These are phyloP conservation scores for Colletotrichum lindemuthianum DNA, from an alignment of 2,329 filamentous ascomycete genomes.

Conservation along the genomic window DNA sequence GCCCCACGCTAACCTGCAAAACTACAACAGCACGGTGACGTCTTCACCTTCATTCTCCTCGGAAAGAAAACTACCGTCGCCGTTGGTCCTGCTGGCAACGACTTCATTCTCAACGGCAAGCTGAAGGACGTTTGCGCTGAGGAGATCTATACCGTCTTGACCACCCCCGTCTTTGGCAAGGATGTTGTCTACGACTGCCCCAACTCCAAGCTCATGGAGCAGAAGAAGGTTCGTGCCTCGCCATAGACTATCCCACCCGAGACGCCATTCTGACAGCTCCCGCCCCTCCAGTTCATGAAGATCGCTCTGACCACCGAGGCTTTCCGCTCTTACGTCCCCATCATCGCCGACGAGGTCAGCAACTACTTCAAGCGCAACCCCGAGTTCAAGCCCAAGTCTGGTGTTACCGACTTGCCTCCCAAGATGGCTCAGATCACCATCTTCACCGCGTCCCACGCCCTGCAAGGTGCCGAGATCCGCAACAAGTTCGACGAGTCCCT, in stretches of 20 bases:
- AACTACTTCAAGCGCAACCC: conserved; percentile 76
- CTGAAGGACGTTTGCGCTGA: conserved; percentile 89
- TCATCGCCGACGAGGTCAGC: conserved; percentile 80
- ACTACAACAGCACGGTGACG: conserved; percentile 76
- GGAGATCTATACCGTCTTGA: conserved; percentile 86
- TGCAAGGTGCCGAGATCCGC: conserved; percentile 87
- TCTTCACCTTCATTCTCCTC: conserved; percentile 89
- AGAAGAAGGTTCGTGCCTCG: conserved; percentile 79
- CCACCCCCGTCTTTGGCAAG: conserved; percentile 78
- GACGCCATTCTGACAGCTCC: conserved; percentile 34
- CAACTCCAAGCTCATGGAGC: conserved; percentile 93
- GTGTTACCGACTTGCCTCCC: conserved; percentile 76
- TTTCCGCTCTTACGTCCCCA: conserved; percentile 78
- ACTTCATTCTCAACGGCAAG: conserved; percentile 93
- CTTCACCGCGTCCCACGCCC: conserved; percentile 86
- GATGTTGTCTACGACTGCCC: conserved; percentile 93
- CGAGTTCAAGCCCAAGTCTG: conserved; percentile 73
- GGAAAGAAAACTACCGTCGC: conserved; percentile 91
- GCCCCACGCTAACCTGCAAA: conserved; percentile 17
- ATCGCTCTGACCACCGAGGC: conserved; percentile 80
- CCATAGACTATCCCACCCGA: conserved; percentile 3
- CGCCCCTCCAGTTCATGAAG: conserved; percentile 74
- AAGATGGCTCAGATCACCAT: conserved; percentile 89
- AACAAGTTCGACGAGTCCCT: conserved; percentile 83
- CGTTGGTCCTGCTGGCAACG: conserved; percentile 83